Evolutionary conservation across 345 rosid species (phyloP).

Genomic region (Rhodomyrtus tomentosa): DNA sequence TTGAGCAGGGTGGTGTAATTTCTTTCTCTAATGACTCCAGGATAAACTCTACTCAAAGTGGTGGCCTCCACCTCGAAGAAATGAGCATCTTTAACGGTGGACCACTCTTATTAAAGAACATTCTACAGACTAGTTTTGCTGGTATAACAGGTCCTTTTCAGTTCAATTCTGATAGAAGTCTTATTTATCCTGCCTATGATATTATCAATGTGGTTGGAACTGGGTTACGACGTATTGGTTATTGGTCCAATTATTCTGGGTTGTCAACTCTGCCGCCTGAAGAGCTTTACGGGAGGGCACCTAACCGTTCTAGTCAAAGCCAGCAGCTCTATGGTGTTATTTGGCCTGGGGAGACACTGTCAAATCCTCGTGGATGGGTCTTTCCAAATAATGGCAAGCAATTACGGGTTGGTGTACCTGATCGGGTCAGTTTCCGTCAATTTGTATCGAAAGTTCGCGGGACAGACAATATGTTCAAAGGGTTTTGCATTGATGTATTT

Average conservation of each 20-base stretch:
- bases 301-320: conserved; percentile 47
- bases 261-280: conserved; percentile 64
- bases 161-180: conserved; percentile 47
- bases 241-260: conserved; percentile 90
- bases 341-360: conserved; percentile 88
- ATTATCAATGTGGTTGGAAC: conserved; percentile 76
- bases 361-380: conserved; percentile 90
- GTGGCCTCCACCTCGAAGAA: conserved; percentile 61
- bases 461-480: conserved; percentile 44
- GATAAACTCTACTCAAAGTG: conserved; percentile 21
- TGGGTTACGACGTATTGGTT: conserved; percentile 69
- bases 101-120: conserved; percentile 39
- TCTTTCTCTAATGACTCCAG: conserved; percentile 72
- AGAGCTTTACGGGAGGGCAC: conserved; percentile 35
- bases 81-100: conserved; percentile 63
- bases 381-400: conserved; percentile 83
- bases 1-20: conserved; percentile 58
- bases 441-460: conserved; percentile 64
- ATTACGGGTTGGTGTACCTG: conserved; percentile 73
- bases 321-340: conserved; percentile 52
- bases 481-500: conserved; percentile 90
- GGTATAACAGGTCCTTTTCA: conserved; percentile 75
- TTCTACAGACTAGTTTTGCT: conserved; percentile 42
- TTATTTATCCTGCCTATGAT: conserved; percentile 64
- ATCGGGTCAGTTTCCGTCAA: conserved; percentile 61